These are phyloP conservation scores for Oemleria cerasiformis DNA, from an alignment of 306 rosid genomes.

Conservation along the genomic window DNA sequence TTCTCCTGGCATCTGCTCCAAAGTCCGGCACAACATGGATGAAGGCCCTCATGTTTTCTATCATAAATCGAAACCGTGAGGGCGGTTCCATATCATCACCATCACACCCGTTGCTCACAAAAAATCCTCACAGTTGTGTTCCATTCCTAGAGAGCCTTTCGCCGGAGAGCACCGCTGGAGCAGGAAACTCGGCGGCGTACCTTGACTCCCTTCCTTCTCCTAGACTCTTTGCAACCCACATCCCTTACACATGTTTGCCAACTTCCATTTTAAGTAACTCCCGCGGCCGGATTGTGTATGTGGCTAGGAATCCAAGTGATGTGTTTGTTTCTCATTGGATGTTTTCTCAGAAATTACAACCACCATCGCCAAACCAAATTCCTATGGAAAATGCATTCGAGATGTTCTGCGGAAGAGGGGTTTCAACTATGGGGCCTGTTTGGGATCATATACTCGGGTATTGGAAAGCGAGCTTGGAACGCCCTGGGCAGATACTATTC, in stretches of 20 bases:
- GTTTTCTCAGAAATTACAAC: slow-evolving; percentile 7
- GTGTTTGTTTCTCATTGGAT: slow-evolving; percentile 38
- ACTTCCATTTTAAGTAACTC: background rate
- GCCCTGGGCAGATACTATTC: slow-evolving; percentile 38
- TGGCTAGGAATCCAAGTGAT: slow-evolving; percentile 53
- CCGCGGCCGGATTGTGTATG: slow-evolving; percentile 25
- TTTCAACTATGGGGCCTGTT: slow-evolving; percentile 33
- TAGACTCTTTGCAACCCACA: slow-evolving; percentile 24
- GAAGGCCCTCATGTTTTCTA: slow-evolving; percentile 26
- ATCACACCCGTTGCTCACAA: slow-evolving; percentile 16
- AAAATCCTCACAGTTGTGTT: slow-evolving; percentile 22
- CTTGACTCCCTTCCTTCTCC: too few species aligned
- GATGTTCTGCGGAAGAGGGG: slow-evolving; percentile 39
- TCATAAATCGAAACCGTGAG: background rate
- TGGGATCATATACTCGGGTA: slow-evolving; percentile 46
- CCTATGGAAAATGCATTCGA: slow-evolving; percentile 42
- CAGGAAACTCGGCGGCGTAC: too few species aligned
- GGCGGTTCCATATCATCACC: background rate
- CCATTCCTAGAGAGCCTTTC: slow-evolving; percentile 24
- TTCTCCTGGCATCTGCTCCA: slow-evolving; percentile 14
- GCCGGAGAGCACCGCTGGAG: too few species aligned
- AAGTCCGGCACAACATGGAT: slow-evolving; percentile 36
- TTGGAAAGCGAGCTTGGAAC: slow-evolving; percentile 40
- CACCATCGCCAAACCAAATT: background rate
- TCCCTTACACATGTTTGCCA: slow-evolving; percentile 13